Conservation (phyloP, 2,329 filamentous ascomycete species). For the Cucurbitaria berberidis region DNA sequence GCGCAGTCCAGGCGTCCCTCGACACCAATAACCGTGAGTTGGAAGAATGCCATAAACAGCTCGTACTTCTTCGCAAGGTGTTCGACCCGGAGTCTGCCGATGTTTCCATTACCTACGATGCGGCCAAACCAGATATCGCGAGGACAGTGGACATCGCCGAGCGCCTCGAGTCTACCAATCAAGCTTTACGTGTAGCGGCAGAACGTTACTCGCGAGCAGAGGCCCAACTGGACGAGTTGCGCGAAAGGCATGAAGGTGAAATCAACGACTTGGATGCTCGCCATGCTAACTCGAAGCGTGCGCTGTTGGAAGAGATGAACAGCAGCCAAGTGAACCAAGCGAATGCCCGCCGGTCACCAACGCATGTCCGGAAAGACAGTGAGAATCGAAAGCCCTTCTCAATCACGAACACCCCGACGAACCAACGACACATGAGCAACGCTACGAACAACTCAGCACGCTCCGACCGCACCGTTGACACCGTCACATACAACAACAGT, state of each 20-base stretch:
- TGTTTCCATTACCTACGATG: conserved; percentile 70
- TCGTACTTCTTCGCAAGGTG: conserved; percentile 82
- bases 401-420: conserved; percentile 76
- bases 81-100: conserved; percentile 78
- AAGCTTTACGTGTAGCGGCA: conserved; percentile 81
- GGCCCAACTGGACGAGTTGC: conserved; percentile 77
- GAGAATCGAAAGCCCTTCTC: conserved; percentile 69
- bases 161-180: conserved; percentile 86
- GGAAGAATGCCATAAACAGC: conserved; percentile 76
- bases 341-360: conserved; percentile 67
- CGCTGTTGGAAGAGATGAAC: conserved; percentile 85
- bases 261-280: conserved; percentile 68
- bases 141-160: conserved; percentile 77
- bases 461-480: conserved; percentile 85
- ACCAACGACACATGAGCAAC: conserved; percentile 70
- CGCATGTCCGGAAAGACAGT: conserved; percentile 67
- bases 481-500: conserved; percentile 80
- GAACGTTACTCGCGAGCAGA: conserved; percentile 84
- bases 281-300: conserved; percentile 70
- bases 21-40: conserved; percentile 83
- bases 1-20: conserved; percentile 78
- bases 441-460: conserved; percentile 76
- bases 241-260: conserved; percentile 74
- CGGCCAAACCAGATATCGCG: conserved; percentile 70
- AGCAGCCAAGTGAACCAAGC: conserved; percentile 73